phyloP scores from a whole-genome alignment of 2,329 filamentous ascomycete species.

The Fusarium albosuccineum region DNA sequence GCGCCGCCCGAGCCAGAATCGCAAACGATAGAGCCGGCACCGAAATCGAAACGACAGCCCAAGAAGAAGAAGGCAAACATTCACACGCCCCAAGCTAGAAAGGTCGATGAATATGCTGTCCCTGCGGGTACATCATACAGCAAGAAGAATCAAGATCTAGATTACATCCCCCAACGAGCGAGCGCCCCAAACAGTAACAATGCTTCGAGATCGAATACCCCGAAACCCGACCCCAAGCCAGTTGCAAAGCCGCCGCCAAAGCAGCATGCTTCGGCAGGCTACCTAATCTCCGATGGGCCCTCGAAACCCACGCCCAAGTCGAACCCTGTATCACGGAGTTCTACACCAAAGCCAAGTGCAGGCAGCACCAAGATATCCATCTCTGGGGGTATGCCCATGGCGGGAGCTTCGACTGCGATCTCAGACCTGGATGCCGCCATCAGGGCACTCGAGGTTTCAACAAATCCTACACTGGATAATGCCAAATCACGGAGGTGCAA shows the following conservation, averaged over 20 bases:
- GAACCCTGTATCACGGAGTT: conserved; percentile 64
- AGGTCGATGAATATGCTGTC: conserved; percentile 71
- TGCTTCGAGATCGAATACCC: conserved; percentile 54
- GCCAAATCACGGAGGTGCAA: conserved; percentile 77
- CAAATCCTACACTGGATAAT: conserved; percentile 78
- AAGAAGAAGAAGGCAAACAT: conserved; percentile 72
- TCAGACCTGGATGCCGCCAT: conserved; percentile 85
- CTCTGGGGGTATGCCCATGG: conserved; percentile 83
- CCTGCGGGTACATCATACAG: conserved; percentile 78
- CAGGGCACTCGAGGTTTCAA: conserved; percentile 88
- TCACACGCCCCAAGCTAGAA: conserved; percentile 73
- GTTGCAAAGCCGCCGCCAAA: conserved; percentile 61
- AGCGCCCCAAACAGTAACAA: conserved; percentile 56
- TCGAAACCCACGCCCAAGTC: conserved; percentile 69
- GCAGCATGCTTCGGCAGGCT: conserved; percentile 75
- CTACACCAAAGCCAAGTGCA: conserved; percentile 66
- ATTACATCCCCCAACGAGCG: conserved; percentile 74
- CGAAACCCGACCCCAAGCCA: conserved; percentile 46
- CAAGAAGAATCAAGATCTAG: conserved; percentile 77
- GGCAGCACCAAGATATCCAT: conserved; percentile 77
- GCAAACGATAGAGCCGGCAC: conserved; percentile 57
- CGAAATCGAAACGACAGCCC: conserved; percentile 61
- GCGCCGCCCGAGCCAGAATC: conserved; percentile 31
- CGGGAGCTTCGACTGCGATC: conserved; percentile 80
- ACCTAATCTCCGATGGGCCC: conserved; percentile 82